Evolutionary conservation across 495 filamentous ascomycete species (phyloP).

Genomic region (Penicillium herquei): DNA sequence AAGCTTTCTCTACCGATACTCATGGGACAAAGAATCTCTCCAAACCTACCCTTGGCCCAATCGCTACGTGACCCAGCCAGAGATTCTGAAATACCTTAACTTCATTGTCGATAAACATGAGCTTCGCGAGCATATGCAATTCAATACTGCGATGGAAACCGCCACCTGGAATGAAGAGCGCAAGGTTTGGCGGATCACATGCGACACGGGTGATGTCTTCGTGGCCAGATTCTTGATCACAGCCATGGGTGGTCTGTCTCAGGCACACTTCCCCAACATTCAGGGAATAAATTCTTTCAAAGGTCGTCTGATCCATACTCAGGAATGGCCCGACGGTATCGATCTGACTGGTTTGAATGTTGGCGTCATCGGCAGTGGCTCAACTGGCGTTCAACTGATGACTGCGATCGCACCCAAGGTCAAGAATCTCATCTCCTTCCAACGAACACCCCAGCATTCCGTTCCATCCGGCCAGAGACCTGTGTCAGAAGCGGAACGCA

Average conservation of each 20-base stretch:
- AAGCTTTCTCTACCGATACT: slow-evolving; percentile 24
- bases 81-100: slow-evolving; percentile 14
- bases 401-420: background rate
- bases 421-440: background rate
- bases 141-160: background rate
- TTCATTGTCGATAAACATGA: background rate
- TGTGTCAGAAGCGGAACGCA: background rate
- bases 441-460: background rate
- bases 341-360: background rate
- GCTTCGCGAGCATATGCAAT: background rate
- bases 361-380: background rate
- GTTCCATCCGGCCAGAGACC: background rate
- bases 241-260: background rate
- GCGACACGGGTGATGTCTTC: background rate
- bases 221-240: background rate
- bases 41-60: slow-evolving; percentile 16
- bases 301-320: background rate
- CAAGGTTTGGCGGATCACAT: background rate
- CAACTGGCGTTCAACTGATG: background rate
- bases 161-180: background rate
- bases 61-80: slow-evolving; percentile 17
- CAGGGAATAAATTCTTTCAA: background rate
- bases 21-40: slow-evolving; percentile 24
- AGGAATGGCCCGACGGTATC: background rate
- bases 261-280: background rate